These are phyloP conservation scores for Exophiala dermatitidis DNA, from an alignment of 2,329 filamentous ascomycete species.

Conservation along the genomic window DNA sequence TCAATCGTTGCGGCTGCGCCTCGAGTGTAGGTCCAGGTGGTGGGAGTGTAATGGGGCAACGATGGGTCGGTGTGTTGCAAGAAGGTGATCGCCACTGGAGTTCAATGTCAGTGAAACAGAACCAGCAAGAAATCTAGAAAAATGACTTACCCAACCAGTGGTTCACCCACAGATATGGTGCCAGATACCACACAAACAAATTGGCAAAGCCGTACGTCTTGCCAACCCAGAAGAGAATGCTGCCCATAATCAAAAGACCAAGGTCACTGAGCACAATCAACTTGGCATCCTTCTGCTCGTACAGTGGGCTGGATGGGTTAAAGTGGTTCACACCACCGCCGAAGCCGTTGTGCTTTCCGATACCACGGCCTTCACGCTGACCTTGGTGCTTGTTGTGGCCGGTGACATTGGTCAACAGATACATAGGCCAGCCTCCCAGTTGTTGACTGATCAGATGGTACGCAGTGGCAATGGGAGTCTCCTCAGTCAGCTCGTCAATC, in stretches of 20 bases:
- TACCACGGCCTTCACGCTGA: constrained; percentile 86
- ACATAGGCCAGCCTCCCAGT: constrained; percentile 86
- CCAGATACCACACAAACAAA: constrained; percentile 86
- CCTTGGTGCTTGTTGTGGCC: constrained; percentile 91
- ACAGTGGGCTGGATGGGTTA: constrained; percentile 77
- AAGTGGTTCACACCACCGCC: constrained; percentile 90
- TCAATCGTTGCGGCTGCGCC: constrained; percentile 94
- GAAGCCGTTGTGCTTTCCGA: constrained; percentile 81
- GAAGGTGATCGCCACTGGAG: constrained; percentile 84
- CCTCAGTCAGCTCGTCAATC: constrained; percentile 81
- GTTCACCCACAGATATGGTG: constrained; percentile 97
- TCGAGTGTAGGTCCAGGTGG: constrained; percentile 86
- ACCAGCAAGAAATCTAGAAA: not conserved
- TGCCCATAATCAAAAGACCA: constrained; percentile 59
- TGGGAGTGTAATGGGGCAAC: constrained; percentile 81
- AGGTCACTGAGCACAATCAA: constrained; percentile 81
- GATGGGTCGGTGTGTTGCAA: constrained; percentile 94
- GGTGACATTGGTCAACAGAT: constrained; percentile 85
- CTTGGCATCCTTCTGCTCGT: constrained; percentile 83
- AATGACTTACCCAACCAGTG: constrained; percentile 87
- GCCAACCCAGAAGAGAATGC: constrained; percentile 60
- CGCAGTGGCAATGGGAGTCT: constrained; percentile 80
- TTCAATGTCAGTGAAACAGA: not conserved
- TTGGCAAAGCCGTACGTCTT: constrained; percentile 77
- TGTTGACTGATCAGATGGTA: constrained; percentile 73